Base-by-base conservation (phyloP, 1,284 basidiomycete genomes). In the Apiotrichum domesticum region DNA sequence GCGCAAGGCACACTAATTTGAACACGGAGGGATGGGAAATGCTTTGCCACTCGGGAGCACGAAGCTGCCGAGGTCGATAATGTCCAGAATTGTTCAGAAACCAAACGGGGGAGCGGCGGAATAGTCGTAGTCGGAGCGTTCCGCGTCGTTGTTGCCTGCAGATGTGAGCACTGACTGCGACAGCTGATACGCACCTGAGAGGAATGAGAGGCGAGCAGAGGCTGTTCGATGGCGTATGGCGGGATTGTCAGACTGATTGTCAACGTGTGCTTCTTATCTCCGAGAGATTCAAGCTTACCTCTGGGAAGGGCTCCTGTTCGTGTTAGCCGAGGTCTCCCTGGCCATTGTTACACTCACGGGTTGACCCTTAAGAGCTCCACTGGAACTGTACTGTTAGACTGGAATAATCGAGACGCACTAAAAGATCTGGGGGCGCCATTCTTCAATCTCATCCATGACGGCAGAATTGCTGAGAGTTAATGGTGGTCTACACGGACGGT, bases 401-500 rank as follows among this genome's bases (percentile, higher is more conserved):
- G 37, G 37, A 9, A 33, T 14, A 5, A 29, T 8, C 4, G 21
- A 29, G 13, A 51, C 69, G 35, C 21, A 72, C 72, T 74, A 73
- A 62, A 75, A 75, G 62, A 74, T 70, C 57, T 70, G 67, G 8
- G 76, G 76, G 41, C 74, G 60, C 74, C 76, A 77, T 34, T 65
- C 60, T 54, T 75, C 71, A 13, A 65, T 64, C 13, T 69, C 69
- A 7, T 65, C 59, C 74, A 77, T 74, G 7, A 77, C 73, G 0
- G 70, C 63, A 32, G 73, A 75, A 62, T 75, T 74, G 37, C 74
- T 76, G 43, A 13, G 2, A 13, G 37, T 39, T 39, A 39, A 13
- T 43, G 10, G 13, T 33, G 29, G 29, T 54, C 43, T 55, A 35
- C 10, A 35, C 21, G 8, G 9, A 4, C 10, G 6, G 5, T 21